Base-by-base conservation (phyloP, 2,329 filamentous ascomycete genomes). In the Xylaria sp. region DNA sequence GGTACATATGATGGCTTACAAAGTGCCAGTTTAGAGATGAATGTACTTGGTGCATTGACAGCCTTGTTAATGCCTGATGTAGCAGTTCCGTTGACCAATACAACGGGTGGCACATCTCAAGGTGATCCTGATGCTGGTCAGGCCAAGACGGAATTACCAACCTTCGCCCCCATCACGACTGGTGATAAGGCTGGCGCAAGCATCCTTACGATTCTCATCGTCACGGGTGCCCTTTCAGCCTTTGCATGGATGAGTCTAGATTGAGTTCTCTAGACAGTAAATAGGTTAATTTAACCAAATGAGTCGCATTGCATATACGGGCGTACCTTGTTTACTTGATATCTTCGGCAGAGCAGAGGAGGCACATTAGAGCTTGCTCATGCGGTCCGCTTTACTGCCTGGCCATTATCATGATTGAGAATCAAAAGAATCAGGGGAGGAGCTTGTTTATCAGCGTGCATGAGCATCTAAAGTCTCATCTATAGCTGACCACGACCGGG, bases 21-120 rank as follows among this genome's bases (percentile, higher is more conserved):
- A 80, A 82, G 86, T 7, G 85, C 87, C 1, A 86, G 86, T 2
- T 83, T 88, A 74, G 83, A 87, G 76, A 86, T 89, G 84, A 83
- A 81, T 55, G 86, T 84, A 0, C 78, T 89, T 6, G 84, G 84
- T 54, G 81, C 84, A 54, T 81, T 88, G 73, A 78, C 6, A 74
- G 81, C 58, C 76, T 79, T 84, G 10, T 63, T 76, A 13, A 9
- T 80, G 78, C 1, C 75, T 73, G 1, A 75, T 75, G 65, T 72
- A 9, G 77, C 81, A 0, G 81, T 84, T 0, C 77, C 81, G 15
- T 78, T 87, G 2, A 84, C 82, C 13, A 82, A 84, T 64, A 72
- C 73, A 0, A 86, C 81, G 15, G 87, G 87, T 56, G 86, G 86
- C 59, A 86, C 82, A 20, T 83, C 79, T 31, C 70, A 76, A 66